Conservation (phyloP, 371 early-diverging fungal genomes). For the Mortierella sp. region DNA sequence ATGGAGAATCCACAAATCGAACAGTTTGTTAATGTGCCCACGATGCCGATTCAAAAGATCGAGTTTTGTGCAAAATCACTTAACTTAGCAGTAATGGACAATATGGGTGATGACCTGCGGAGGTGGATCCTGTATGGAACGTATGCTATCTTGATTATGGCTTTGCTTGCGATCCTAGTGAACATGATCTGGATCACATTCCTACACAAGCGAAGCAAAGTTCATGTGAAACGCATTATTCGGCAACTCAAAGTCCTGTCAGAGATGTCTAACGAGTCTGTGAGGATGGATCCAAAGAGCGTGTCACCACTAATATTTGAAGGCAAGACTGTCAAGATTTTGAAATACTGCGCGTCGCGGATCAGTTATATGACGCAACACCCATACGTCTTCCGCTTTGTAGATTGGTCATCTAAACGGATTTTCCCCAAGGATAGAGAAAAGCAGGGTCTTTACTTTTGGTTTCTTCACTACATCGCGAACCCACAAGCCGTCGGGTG, state of each 20-base stretch:
- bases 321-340: background rate
- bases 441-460: constrained; percentile 15
- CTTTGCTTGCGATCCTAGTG: background rate
- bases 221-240: constrained; percentile 11
- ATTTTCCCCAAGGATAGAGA: constrained; percentile 11
- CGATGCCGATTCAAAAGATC: background rate
- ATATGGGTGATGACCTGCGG: constrained; percentile 9
- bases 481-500: constrained; percentile 32
- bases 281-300: background rate
- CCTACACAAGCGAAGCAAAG: constrained; percentile 22
- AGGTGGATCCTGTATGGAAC: constrained; percentile 23
- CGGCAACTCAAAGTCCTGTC: background rate
- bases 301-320: background rate
- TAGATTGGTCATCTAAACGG: constrained; percentile 8
- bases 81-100: constrained; percentile 13
- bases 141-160: background rate
- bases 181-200: constrained; percentile 25
- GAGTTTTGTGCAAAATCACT: constrained; percentile 21
- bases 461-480: constrained; percentile 30
- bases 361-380: constrained; percentile 21
- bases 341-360: background rate
- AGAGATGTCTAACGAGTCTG: background rate
- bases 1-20: constrained; percentile 33
- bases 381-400: constrained; percentile 24
- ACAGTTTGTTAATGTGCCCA: background rate